Evolutionary conservation across 495 filamentous ascomycete genomes (phyloP), one percentile per base, ranked within the genome.

Genomic region (Aspergillus panamensis): DNA sequence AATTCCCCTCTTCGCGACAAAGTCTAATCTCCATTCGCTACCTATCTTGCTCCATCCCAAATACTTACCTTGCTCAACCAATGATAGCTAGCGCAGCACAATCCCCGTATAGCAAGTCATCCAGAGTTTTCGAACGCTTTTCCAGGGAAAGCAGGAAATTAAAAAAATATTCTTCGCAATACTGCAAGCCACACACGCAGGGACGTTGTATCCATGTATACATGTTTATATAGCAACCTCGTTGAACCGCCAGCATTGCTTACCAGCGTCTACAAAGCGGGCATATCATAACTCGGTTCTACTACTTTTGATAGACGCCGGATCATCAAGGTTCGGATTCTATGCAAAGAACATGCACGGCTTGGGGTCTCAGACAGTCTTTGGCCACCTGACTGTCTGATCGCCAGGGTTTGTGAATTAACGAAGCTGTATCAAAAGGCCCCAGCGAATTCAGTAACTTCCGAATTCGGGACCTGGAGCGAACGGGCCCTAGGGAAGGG

Each of bases 241-340:
- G n/a, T 19, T 9, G 9, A 45, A 20, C 43, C 39, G 31, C 44
- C 13, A 57, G 21, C 14, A 13, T 20, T 31, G 19, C 3, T 55
- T 21, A 35, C n/a, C 51, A 43, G 48, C 12, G 14, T 31, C 40
- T 55, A 21, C 40, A 55, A 19, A 8, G 40, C 32, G 20, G 42
- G 21, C 45, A 47, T 21, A 47, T 39, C 33, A 49, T 57, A 29
- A 14, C 53, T 37, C 32, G 25, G 47, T 43, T 25, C 42, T 20
- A 21, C 42, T 45, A n/a, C 42, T 45, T 45, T 45, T 5, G 42
- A 45, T 45, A 45, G 42, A 17, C 19, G 42, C 16, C 21, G 17
- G 30, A 37, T 55, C 53, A 47, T 51, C 48, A 58, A 52, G 44
- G 30, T 52, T 58, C 56, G 39, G 48, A 48, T 47, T 58, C 48